These are phyloP conservation scores for Pochonia chlamydosporia DNA, from an alignment of 2,329 filamentous ascomycete genomes.

Conservation along the genomic window DNA sequence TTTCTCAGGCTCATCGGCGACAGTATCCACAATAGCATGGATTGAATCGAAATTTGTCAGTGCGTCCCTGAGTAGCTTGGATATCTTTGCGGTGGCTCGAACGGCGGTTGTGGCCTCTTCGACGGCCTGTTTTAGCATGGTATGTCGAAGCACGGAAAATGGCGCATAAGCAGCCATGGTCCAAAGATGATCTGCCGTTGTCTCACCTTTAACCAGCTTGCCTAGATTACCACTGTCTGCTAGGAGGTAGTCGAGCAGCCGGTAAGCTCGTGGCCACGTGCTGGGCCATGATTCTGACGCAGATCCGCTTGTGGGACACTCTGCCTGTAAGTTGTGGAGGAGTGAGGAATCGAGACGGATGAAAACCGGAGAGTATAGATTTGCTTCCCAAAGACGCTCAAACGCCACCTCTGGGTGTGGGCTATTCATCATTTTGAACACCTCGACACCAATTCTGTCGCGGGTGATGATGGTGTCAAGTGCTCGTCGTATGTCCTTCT, in stretches of 20 bases:
- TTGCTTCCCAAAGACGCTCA: slow-evolving; percentile 5
- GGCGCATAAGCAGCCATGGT: slow-evolving; percentile 12
- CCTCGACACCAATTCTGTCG: slow-evolving; percentile 11
- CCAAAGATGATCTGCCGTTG: slow-evolving; percentile 9
- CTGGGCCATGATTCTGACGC: slow-evolving; percentile 5
- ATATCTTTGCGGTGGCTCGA: slow-evolving; percentile 6
- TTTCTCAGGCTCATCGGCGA: background rate
- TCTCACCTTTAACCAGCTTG: slow-evolving; percentile 7
- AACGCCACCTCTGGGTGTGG: slow-evolving; percentile 7
- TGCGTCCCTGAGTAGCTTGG: slow-evolving; percentile 7
- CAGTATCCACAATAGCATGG: background rate
- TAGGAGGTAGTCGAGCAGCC: slow-evolving; percentile 4
- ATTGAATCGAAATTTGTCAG: slow-evolving; percentile 11
- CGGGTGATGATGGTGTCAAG: slow-evolving; percentile 13
- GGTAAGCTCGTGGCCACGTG: slow-evolving; percentile 8
- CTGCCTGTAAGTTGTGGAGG: background rate
- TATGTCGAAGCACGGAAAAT: slow-evolving; percentile 8
- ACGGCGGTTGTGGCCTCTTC: slow-evolving; percentile 9
- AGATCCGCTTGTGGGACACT: background rate
- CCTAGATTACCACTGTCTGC: slow-evolving; percentile 2
- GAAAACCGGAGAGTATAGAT: slow-evolving; percentile 11
- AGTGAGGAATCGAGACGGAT: slow-evolving; percentile 9
- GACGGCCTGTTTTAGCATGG: slow-evolving; percentile 6
- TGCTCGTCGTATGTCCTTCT: slow-evolving; percentile 5
- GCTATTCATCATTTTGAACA: slow-evolving; percentile 12